A percentile compares a stretch with the other conserved stretches of the same genome.
These are phyloP conservation scores for Isabelozyma heimii DNA, from an alignment of 805 yeast species.

Conservation along the genomic window DNA sequence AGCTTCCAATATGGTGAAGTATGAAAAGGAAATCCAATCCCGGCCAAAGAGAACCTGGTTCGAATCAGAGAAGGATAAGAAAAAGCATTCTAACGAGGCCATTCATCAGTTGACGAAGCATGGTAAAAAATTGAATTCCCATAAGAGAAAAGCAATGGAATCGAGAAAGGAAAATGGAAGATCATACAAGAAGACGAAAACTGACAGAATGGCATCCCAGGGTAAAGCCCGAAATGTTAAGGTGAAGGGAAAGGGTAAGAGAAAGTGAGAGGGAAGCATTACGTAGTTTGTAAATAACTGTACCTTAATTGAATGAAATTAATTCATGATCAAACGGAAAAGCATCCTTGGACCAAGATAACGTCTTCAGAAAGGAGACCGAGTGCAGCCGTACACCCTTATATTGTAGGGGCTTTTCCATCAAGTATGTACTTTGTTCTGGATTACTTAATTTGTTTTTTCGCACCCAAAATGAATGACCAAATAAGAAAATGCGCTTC, in stretches of 20 bases:
- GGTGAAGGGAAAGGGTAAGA: slow-evolving; percentile 2
- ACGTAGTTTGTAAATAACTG: not conserved
- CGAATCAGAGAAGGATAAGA: slow-evolving; percentile 58
- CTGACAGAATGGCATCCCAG: slow-evolving; percentile 59
- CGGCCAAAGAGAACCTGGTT: slow-evolving; percentile 98
- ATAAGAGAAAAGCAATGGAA: slow-evolving; percentile 70
- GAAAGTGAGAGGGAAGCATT: not conserved
- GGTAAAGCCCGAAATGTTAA: slow-evolving; percentile 1
- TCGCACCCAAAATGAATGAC: too few relatives aligned
- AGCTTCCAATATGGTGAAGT: slow-evolving; percentile 80
- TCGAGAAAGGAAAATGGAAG: slow-evolving; percentile 54
- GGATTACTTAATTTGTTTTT: too few relatives aligned
- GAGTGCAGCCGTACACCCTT: too few relatives aligned
- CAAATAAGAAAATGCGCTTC: too few relatives aligned
- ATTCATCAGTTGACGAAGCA: slow-evolving; percentile 42
- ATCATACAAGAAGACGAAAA: slow-evolving; percentile 76
- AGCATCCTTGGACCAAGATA: too few relatives aligned
- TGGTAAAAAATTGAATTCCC: slow-evolving; percentile 59
- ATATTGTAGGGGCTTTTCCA: too few relatives aligned
- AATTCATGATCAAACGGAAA: too few relatives aligned
- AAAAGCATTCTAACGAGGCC: slow-evolving; percentile 35
- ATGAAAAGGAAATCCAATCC: slow-evolving; percentile 76
- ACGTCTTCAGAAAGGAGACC: too few relatives aligned
- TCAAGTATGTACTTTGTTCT: too few relatives aligned
- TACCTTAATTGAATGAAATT: too few relatives aligned